Evolutionary conservation across 495 filamentous ascomycete species (phyloP).

Genomic region (Xylaria bambusicola): DNA sequence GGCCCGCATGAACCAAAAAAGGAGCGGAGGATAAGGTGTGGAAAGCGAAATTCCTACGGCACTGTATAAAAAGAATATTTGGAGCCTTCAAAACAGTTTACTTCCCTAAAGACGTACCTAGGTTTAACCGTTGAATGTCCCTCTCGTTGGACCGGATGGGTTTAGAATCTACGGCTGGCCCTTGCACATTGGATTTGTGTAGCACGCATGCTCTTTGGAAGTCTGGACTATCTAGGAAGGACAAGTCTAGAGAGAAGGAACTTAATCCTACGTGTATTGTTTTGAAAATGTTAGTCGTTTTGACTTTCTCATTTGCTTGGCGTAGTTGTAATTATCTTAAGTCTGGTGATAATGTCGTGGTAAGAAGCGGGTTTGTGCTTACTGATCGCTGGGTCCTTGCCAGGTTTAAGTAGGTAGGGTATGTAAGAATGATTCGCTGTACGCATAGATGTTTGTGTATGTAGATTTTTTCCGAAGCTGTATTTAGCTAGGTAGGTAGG

Average conservation of each 20-base stretch:
- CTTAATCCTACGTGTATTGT: not conserved
- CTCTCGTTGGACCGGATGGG: not conserved
- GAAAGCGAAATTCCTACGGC: not conserved
- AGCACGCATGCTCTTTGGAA: not conserved
- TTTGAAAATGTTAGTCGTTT: not conserved
- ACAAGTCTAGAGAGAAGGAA: not conserved
- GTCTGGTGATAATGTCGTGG: too few species aligned
- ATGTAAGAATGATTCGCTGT: too few species aligned
- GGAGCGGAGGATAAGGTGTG: not conserved
- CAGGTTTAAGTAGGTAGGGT: too few species aligned
- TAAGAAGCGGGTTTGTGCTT: too few species aligned
- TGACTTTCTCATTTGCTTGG: not conserved
- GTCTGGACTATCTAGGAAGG: not conserved
- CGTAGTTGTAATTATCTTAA: too few species aligned
- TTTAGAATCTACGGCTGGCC: too few species aligned
- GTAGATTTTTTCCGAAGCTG: too few species aligned
- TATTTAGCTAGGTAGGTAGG: too few species aligned
- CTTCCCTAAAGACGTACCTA: not conserved
- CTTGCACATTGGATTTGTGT: not conserved
- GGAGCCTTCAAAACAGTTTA: not conserved
- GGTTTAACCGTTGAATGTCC: too few species aligned
- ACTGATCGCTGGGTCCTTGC: too few species aligned
- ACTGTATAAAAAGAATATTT: conserved; percentile 17
- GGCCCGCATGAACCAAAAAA: not conserved
- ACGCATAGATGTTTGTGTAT: not conserved